Conservation (phyloP, 169 alveolate genomes). For the Cryptosporidium parvum region DNA sequence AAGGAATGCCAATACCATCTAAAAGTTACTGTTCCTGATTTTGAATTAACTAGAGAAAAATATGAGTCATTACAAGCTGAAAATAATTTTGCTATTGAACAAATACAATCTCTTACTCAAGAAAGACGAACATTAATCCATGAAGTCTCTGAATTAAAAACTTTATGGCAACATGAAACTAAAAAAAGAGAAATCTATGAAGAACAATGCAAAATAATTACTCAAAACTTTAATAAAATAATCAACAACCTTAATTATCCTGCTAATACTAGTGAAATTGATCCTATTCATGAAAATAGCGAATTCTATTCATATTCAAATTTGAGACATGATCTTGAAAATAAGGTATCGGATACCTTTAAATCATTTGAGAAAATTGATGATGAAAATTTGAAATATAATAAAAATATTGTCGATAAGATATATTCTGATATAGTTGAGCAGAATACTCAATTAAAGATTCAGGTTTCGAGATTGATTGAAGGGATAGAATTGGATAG, state of each 20-base stretch:
- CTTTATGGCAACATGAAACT: conserved; percentile 67
- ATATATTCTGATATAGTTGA: conserved; percentile 35
- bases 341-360: not conserved
- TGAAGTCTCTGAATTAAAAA: conserved; percentile 37
- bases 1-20: conserved; percentile 53
- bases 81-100: conserved; percentile 50
- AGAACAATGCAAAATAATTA: conserved; percentile 45
- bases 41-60: conserved; percentile 41
- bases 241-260: not conserved
- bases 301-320: not conserved
- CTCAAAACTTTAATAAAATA: conserved; percentile 22
- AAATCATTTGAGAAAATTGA: not conserved
- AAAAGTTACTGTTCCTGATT: conserved; percentile 60
- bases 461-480: conserved; percentile 59
- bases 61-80: conserved; percentile 61
- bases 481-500: conserved; percentile 66
- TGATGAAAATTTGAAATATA: not conserved
- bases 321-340: not conserved
- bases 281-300: not conserved
- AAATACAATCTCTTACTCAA: conserved; percentile 59
- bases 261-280: not conserved
- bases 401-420: not conserved
- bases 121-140: conserved; percentile 41
- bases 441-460: conserved; percentile 64
- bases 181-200: conserved; percentile 64